Base-by-base conservation (phyloP, 345 rosid species). In the Linum tenue region DNA sequence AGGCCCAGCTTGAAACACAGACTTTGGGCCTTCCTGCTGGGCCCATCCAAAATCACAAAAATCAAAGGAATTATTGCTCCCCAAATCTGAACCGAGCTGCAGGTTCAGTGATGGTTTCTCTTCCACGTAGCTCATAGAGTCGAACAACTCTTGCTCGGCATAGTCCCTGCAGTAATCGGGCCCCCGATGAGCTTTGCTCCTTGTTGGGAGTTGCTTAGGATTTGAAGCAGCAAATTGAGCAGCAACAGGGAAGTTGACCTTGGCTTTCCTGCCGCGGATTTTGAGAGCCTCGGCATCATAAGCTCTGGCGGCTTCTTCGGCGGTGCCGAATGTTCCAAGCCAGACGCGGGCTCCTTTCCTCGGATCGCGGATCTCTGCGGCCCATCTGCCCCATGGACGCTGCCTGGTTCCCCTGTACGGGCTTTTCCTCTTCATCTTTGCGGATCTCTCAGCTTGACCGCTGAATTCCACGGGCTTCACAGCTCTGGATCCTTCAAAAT, bases 21-120 rank as follows among this genome's bases (percentile, higher is more conserved):
- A 90, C 69, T 75, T 84, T 35, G 84, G 58, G 41, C 72, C n/a
- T n/a, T n/a, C 85, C 66, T 84, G 90, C 38, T 85, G 96, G 44
- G 83, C 82, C 95, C 95, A 88, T 37, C 77, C 85, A 44, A 85
- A 84, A 76, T 94, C 96, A 2, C 92, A 83, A 80, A 92, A 83
- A 37, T 80, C 92, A 42, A 88, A 82, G 2, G 97, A 83, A n/a
- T n/a, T n/a, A 71, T 88, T 83, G 74, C 97, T 94, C 44, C 89
- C 99, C 69, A 88, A 89, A 70, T 90, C 97, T 7, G 99, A 94
- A 70, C 66, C 83, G 76, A 90, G 84, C 55, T 68, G 76, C 79
- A 78, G 86, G 73, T 71, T 73, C 71, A 80, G 58, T 15, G 43
- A 56, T 4, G 88, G 90, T 64, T 92, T 90, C 84, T 90, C 96